Evolutionary conservation across 495 filamentous ascomycete genomes (phyloP), one percentile per base, ranked within the genome.

Genomic region (Astrocystis sublimbata): DNA sequence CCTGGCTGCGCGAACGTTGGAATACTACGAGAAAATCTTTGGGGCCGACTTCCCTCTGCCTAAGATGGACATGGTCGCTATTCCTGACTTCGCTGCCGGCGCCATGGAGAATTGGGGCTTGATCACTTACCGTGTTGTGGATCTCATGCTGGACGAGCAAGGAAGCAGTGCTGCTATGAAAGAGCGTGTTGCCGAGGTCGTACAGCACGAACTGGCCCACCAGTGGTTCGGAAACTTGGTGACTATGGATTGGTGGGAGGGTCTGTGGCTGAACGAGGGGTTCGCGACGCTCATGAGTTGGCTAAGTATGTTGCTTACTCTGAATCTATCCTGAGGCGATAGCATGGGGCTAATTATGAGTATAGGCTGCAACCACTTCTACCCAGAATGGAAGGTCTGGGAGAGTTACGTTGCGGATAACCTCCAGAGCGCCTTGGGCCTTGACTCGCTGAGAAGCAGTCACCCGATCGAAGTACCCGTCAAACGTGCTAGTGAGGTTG

Each of bases 41-140:
- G 85, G 83, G 51, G 86, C 82, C 64, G 76, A 83, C 9, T 91
- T 90, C 62, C 89, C 89, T 43, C 71, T 85, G 4, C 81, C 81
- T 7, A 98, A 98, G 81, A 96, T 97, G 92, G 94, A 98, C 77
- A 94, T 97, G 89, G 89, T 97, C 67, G 94, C 93, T 51, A 91
- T 98, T 72, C 94, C 93, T 24, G 93, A 98, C 74, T 97, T 97
- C 73, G 82, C 83, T 23, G 89, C 91, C 26, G 94, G 92, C 56
- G 94, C 94, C 53, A 98, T 98, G 94, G 94, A 98, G 83, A 98
- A 98, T 77, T 98, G 94, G 94, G 94, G 94, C 70, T 77, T 98
- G 58, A 87, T 98, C 62, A 98, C 93, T 19, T 98, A 97, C 79
- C 87, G 93, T 59, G 88, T 93, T 23, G 92, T 97, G 30, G 93